Percentiles rank a stretch among this genome's conserved stretches.
Conservation (phyloP, 176 grass and related monocot species). For the maize (Zea mays) region DNA sequence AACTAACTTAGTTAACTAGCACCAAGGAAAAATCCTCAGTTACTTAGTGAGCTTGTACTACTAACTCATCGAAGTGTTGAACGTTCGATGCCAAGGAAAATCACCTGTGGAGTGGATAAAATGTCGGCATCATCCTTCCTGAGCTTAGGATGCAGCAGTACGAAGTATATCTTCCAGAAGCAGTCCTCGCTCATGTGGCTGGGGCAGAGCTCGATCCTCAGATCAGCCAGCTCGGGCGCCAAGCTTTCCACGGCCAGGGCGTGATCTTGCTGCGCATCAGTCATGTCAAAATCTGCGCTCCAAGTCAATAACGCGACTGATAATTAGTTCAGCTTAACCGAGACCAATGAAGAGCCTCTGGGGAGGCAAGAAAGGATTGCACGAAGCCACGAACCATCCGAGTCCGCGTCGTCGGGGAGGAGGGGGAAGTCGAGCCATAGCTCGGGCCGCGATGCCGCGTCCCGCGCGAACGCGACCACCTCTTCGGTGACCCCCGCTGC, state of each 20-base stretch:
- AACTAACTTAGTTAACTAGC: neutral
- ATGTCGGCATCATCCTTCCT: conserved; percentile 58
- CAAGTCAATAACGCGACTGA: neutral
- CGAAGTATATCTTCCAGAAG: conserved; percentile 97
- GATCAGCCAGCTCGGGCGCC: conserved; percentile 69
- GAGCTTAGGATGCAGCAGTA: conserved; percentile 78
- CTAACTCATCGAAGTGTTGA: neutral
- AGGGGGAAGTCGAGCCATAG: conserved; percentile 89
- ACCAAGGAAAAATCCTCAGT: neutral
- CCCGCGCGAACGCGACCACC: conserved; percentile 71
- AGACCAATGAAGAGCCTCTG: neutral
- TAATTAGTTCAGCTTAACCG: neutral
- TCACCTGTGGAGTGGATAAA: conserved; percentile 73
- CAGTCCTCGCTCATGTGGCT: conserved; percentile 74
- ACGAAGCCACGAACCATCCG: conserved; percentile 37
- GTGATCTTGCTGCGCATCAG: conserved; percentile 74
- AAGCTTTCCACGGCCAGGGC: conserved; percentile 68
- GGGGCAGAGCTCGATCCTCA: conserved; percentile 84
- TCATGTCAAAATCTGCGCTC: conserved; percentile 78
- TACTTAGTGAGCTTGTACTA: neutral
- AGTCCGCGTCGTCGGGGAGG: conserved; percentile 63
- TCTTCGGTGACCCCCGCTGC: conserved; percentile 62
- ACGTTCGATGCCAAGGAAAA: neutral
- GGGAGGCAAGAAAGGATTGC: neutral
- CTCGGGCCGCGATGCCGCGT: conserved; percentile 77